These are phyloP conservation scores for Acanthamoeba quina DNA, from an alignment of 208 protist genomes.

Conservation along the genomic window DNA sequence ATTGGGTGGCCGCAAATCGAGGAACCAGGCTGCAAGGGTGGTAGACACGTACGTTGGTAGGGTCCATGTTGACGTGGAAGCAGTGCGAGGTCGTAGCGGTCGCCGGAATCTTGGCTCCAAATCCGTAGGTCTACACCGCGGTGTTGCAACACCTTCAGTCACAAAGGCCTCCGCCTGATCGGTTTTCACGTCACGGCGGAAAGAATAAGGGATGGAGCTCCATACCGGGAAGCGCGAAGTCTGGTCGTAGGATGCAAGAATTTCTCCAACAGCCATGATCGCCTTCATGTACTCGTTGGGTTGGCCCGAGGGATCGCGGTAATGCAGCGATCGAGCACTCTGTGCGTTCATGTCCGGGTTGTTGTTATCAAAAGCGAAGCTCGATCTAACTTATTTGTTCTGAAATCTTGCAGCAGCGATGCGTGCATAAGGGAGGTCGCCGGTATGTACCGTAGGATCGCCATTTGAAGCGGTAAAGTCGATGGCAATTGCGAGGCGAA, in stretches of 20 bases:
- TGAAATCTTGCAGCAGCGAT: too few species aligned
- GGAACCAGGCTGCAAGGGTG: neutral
- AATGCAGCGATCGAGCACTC: constrained; percentile 74
- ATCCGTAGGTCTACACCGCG: neutral
- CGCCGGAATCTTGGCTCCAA: constrained; percentile 58
- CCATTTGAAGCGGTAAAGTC: constrained; percentile 85
- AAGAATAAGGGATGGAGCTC: too few species aligned
- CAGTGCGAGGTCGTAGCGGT: constrained; percentile 8
- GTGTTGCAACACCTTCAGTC: too few species aligned
- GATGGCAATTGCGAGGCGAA: constrained; percentile 81
- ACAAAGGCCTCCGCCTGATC: too few species aligned
- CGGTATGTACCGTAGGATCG: neutral
- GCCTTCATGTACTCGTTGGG: constrained; percentile 77
- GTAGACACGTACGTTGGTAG: neutral
- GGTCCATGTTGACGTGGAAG: constrained; percentile 63
- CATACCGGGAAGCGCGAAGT: constrained; percentile 13
- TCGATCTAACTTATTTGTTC: too few species aligned
- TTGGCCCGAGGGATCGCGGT: constrained; percentile 67
- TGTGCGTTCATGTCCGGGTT: too few species aligned
- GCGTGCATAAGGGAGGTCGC: too few species aligned
- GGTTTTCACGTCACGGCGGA: too few species aligned
- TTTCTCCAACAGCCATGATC: constrained; percentile 75
- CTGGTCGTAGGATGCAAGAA: constrained; percentile 65
- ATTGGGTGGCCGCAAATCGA: neutral
- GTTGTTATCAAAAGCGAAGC: too few species aligned